Evolutionary conservation across 805 yeast genomes (phyloP), one percentile per base, ranked within the genome.

Genomic region (Saccharomycopsis lassenensis): DNA sequence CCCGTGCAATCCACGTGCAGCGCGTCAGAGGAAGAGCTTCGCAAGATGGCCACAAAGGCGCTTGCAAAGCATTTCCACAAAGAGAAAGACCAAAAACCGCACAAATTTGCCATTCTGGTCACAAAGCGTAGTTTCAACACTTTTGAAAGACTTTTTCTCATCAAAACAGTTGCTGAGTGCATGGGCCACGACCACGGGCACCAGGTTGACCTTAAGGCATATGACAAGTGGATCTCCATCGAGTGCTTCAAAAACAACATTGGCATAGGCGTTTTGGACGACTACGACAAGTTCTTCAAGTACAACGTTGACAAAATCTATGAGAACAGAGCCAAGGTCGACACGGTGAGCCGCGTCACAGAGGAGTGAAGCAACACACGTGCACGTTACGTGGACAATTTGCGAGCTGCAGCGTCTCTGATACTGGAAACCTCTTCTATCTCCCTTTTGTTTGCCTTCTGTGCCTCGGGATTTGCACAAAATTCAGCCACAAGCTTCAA

Each of bases 181-280:
- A 86, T 84, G 1, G 89, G 89, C 1, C 62, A 68, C 31, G 77
- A 72, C 4, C 69, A 71, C 44, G 77, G 77, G 2, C 95, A 85
- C 54, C 62, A 58, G 24, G 94, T 91, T 11, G 93, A 86, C 52
- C 66, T 91, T 54, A 82, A 83, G 49, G 58, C 73, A 8, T 84
- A 72, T 50, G 94, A 87, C 43, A 76, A 77, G 51, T 61, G 91
- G 47, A 71, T 91, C 32, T 52, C 89, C 35, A 80, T 91, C 2
- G 95, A 85, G 54, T 82, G 95, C 52, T 89, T 78, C 59, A 89
- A 87, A 60, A 80, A 74, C 44, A 81, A 82, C 43, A 69, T 91
- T 23, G 98, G 98, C 5, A 75, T 84, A 71, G 67, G 91, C 46
- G 89, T 86, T 4, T 85, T 84, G 2, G 69, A 71, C 37, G 70